These are phyloP conservation scores for Phytophthora palmivora DNA, from an alignment of 352 stramenopile species.

Conservation along the genomic window DNA sequence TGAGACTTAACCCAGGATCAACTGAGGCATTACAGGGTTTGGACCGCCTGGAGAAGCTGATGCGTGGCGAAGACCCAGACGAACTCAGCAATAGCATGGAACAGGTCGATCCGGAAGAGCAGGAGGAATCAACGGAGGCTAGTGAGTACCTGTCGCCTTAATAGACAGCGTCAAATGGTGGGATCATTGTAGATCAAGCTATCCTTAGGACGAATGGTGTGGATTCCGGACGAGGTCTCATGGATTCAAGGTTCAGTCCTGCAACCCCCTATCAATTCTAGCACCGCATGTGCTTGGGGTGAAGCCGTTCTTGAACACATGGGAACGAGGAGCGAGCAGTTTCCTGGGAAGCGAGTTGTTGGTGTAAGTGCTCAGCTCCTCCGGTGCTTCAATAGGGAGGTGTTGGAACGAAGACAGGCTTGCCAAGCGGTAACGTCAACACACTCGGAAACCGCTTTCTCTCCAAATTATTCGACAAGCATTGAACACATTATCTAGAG, in stretches of 20 bases:
- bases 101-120: constrained; percentile 59
- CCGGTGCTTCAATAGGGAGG: constrained; percentile 22
- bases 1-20: constrained; percentile 66
- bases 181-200: constrained; percentile 2
- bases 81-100: constrained; percentile 72
- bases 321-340: constrained; percentile 20
- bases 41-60: constrained; percentile 81
- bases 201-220: background rate
- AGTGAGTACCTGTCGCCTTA: constrained; percentile 56
- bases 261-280: background rate
- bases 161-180: constrained; percentile 1
- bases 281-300: constrained; percentile 12
- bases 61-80: constrained; percentile 80
- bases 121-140: constrained; percentile 60
- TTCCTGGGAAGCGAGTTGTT: constrained; percentile 21
- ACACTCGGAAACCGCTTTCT: constrained; percentile 26
- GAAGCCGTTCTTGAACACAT: constrained; percentile 1
- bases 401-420: constrained; percentile 25
- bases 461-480: constrained; percentile 33
- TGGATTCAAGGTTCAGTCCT: constrained; percentile 2
- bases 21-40: constrained; percentile 59
- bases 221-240: constrained; percentile 7
- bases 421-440: constrained; percentile 25
- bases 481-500: constrained; percentile 2
- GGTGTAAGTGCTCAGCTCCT: constrained; percentile 8